A percentile compares a stretch with the other conserved stretches of the same genome.
phyloP scores from a whole-genome alignment of 257 asterid genomes.

The Plantago elongata region DNA sequence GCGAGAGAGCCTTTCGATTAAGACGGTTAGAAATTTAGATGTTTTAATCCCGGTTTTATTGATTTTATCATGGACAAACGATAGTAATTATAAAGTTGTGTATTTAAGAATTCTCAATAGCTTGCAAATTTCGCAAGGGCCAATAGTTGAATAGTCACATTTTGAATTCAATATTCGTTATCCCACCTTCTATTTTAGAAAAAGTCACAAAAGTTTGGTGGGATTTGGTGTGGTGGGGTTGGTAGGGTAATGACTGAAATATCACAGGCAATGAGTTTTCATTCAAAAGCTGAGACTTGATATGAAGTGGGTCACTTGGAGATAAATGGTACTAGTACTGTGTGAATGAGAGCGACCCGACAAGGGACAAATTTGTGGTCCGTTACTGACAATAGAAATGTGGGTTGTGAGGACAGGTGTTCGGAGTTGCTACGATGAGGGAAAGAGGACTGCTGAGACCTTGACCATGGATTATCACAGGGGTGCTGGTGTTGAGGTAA shows the following conservation, averaged over 20 bases:
- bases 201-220: slow-evolving; percentile 3
- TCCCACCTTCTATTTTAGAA: not conserved
- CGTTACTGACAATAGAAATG: slow-evolving; percentile 16
- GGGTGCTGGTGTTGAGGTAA: slow-evolving; percentile 94
- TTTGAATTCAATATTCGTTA: too few species aligned
- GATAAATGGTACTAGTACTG: not conserved
- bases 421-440: slow-evolving; percentile 97
- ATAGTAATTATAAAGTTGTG: not conserved
- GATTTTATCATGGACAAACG: too few species aligned
- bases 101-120: not conserved
- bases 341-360: slow-evolving; percentile 20
- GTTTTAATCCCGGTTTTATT: too few species aligned
- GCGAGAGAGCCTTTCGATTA: too few species aligned
- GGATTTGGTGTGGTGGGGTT: slow-evolving; percentile 5
- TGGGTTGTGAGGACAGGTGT: slow-evolving; percentile 60
- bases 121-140: not conserved
- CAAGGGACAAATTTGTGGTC: slow-evolving; percentile 13
- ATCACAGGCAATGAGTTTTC: not conserved
- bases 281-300: not conserved
- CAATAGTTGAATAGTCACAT: too few species aligned
- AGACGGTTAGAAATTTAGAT: too few species aligned
- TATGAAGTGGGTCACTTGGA: slow-evolving; percentile 18
- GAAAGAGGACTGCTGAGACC: slow-evolving; percentile 97
- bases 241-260: not conserved
- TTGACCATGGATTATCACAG: slow-evolving; percentile 99